Conservation (phyloP, 192 early-diverging fungal genomes). For the Coemansia sp. region DNA sequence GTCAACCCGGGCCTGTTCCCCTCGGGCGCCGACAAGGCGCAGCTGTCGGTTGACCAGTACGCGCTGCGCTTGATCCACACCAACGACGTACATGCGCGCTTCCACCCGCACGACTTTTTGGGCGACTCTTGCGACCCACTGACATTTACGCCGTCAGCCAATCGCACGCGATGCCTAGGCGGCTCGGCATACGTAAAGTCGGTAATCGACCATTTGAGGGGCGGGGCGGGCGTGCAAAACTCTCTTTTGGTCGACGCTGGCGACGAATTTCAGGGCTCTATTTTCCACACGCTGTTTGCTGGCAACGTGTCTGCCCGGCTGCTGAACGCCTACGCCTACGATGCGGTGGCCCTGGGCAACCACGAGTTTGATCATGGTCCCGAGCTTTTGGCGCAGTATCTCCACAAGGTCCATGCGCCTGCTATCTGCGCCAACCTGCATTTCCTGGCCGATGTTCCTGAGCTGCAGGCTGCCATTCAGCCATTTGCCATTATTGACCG, state of each 20-base stretch:
- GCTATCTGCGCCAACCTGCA: slow-evolving; percentile 74
- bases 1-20: slow-evolving; percentile 36
- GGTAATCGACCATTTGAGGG: slow-evolving; percentile 62
- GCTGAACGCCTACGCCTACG: slow-evolving; percentile 69
- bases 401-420: slow-evolving; percentile 64
- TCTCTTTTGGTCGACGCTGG: slow-evolving; percentile 75
- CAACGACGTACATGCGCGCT: slow-evolving; percentile 62
- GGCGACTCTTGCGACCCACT: slow-evolving; percentile 54
- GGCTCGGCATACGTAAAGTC: slow-evolving; percentile 72
- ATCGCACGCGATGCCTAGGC: slow-evolving; percentile 53
- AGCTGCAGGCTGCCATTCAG: slow-evolving; percentile 60
- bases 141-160: slow-evolving; percentile 4
- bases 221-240: slow-evolving; percentile 34
- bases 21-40: slow-evolving; percentile 3
- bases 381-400: slow-evolving; percentile 58
- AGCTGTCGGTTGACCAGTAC: slow-evolving; percentile 24
- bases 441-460: slow-evolving; percentile 44
- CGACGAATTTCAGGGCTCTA: slow-evolving; percentile 67
- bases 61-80: slow-evolving; percentile 58
- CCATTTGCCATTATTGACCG: slow-evolving; percentile 73
- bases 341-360: slow-evolving; percentile 64
- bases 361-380: slow-evolving; percentile 80
- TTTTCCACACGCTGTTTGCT: slow-evolving; percentile 70
- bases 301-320: slow-evolving; percentile 61
- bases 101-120: slow-evolving; percentile 51